These are phyloP conservation scores for Simplicillium aogashimaense DNA, from an alignment of 2,329 filamentous ascomycete genomes.

Conservation along the genomic window DNA sequence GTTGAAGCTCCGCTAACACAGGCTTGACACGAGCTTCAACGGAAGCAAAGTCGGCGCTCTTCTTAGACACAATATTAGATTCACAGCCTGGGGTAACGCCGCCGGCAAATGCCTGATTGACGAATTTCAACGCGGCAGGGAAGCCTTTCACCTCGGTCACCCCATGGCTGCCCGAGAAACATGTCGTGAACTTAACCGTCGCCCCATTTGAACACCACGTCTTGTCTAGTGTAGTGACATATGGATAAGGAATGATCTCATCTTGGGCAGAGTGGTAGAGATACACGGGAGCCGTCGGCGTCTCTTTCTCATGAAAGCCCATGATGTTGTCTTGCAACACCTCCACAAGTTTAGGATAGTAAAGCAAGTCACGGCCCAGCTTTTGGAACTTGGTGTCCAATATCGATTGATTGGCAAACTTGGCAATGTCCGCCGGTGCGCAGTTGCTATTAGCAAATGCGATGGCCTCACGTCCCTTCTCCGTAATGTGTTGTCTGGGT, in stretches of 20 bases:
- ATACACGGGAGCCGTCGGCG: conserved; percentile 4
- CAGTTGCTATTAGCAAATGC: conserved; percentile 3
- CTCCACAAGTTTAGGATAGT: not conserved
- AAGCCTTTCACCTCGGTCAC: conserved; percentile 3
- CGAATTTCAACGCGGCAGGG: conserved; percentile 1
- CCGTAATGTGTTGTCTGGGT: too few relatives aligned
- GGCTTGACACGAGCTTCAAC: too few relatives aligned
- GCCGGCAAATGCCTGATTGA: conserved; percentile 4
- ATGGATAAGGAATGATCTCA: conserved; percentile 5
- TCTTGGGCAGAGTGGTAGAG: conserved; percentile 5
- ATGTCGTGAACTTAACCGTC: conserved; percentile 3
- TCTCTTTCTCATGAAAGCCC: conserved; percentile 4
- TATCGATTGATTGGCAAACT: conserved; percentile 3
- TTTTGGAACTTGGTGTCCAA: conserved; percentile 4
- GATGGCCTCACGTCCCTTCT: not conserved
- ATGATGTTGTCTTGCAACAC: conserved; percentile 1
- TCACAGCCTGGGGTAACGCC: not conserved
- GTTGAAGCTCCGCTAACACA: too few relatives aligned
- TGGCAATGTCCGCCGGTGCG: conserved; percentile 1
- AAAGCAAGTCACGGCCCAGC: conserved; percentile 2
- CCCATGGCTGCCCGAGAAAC: conserved; percentile 2
- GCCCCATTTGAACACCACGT: conserved; percentile 6
- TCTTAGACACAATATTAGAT: not conserved
- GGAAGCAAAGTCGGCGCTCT: too few relatives aligned
- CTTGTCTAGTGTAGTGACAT: not conserved